Base-by-base conservation (phyloP, 352 stramenopile species). In the Thalassiosira hispida region DNA sequence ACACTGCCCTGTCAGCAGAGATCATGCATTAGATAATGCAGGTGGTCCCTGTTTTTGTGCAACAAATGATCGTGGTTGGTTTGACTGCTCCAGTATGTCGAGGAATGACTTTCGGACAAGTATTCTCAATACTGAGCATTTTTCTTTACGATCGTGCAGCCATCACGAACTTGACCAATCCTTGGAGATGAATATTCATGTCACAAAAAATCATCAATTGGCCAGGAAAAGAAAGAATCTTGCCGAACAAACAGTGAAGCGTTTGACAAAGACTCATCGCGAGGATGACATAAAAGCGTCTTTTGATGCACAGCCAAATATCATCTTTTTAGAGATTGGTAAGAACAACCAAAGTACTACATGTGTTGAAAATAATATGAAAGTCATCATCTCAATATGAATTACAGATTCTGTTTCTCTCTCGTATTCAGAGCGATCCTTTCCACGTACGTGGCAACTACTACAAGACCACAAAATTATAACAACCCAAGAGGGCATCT, bases 261-360 rank as follows among this genome's bases (percentile, higher is more conserved):
- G 64, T n/a, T 18, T 62, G 53, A n/a, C 23, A 9, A 18, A 59
- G 12, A 1, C 12, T 44, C 23, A 70, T 59, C 8, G n/a, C 22
- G 22, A 67, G 1, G 29, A 25, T 61, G 49, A 51, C 8, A 23
- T 62, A 14, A 56, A 57, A 60, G 57, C 25, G 44, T 71, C 69
- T 0, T 38, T 40, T 38, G 38, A 76, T 46, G 12, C 35, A 11
- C 27, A 51, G 12, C 60, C 72, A 60, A 77, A 81, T 56, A 86
- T 88, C 14, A 55, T 88, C 16, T 85, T 90, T 59, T 35, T 90
- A 16, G 81, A 90, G 60, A 64, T 90, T 44, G 84, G 86, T 46
- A 25, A 6, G 12, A 29, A 46, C 7, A 46, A 14, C 14, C 14
- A 46, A 14, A 14, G 7, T 14, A 14, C 7, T 14, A 14, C 7